Conservation (phyloP, 192 early-diverging fungal genomes). For the Globomyces pollinis-pini region DNA sequence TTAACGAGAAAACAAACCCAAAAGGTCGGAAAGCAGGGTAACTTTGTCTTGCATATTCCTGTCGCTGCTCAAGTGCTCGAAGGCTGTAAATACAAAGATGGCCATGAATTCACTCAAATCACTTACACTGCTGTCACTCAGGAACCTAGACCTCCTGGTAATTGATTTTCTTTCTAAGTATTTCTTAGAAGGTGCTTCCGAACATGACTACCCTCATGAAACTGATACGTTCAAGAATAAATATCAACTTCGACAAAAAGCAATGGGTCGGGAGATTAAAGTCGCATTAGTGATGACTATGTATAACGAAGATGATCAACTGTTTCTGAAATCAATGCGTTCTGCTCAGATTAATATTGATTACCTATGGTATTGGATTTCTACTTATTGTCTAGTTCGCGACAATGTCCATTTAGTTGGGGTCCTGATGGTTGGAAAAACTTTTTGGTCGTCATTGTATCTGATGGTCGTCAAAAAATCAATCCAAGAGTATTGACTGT, state of each 20-base stretch:
- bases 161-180: constrained; percentile 43
- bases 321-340: constrained; percentile 57
- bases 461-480: constrained; percentile 69
- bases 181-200: constrained; percentile 60
- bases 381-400: constrained; percentile 17
- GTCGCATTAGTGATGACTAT: constrained; percentile 70
- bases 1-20: too few species aligned
- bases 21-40: constrained; percentile 8
- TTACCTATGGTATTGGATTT: constrained; percentile 37
- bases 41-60: constrained; percentile 35
- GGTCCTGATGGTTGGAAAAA: constrained; percentile 61
- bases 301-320: constrained; percentile 60
- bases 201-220: constrained; percentile 54
- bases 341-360: constrained; percentile 61
- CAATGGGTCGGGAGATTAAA: constrained; percentile 50
- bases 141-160: constrained; percentile 57
- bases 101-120: constrained; percentile 67
- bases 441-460: constrained; percentile 63
- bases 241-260: constrained; percentile 53
- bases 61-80: constrained; percentile 26
- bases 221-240: constrained; percentile 47
- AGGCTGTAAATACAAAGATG: constrained; percentile 33
- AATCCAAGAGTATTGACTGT: constrained; percentile 66
- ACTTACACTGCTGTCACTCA: constrained; percentile 75
- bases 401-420: constrained; percentile 48